These are phyloP conservation scores for Psidium friedrichsthalianum DNA, from an alignment of 345 rosid species.

Conservation along the genomic window DNA sequence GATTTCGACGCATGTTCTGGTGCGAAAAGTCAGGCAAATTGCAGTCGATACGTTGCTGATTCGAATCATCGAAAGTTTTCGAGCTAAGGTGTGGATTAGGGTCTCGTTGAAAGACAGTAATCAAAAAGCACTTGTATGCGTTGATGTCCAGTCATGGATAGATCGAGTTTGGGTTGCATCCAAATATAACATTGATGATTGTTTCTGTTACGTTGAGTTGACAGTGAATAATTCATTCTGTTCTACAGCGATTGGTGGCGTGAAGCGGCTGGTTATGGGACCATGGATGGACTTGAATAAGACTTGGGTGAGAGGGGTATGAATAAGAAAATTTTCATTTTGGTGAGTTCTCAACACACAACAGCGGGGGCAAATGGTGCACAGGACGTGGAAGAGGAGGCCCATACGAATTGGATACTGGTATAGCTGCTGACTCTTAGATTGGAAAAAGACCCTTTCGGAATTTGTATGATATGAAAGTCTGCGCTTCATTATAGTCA, in stretches of 20 bases:
- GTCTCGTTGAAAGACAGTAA: background rate
- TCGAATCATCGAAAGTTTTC: constrained; percentile 47
- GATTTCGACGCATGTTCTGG: constrained; percentile 48
- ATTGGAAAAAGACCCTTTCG: background rate
- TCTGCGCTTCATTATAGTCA: background rate
- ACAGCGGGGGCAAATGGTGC: background rate
- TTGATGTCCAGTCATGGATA: background rate
- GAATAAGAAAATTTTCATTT: background rate
- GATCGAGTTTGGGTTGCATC: background rate
- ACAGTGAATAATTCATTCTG: background rate
- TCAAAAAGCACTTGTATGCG: background rate
- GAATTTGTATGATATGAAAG: background rate
- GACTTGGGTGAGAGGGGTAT: background rate
- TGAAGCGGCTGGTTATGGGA: background rate
- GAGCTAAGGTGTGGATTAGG: constrained; percentile 27
- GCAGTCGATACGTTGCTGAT: constrained; percentile 67
- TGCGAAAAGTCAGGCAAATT: constrained; percentile 41
- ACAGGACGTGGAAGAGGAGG: background rate
- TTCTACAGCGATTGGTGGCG: background rate
- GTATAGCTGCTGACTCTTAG: background rate
- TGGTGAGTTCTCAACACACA: background rate
- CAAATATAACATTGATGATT: background rate
- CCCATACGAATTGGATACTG: background rate
- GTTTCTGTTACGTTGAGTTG: background rate
- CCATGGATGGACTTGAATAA: background rate